Conservation (phyloP, 1,284 basidiomycete genomes). For the Exobasidium cylindrosporum region DNA sequence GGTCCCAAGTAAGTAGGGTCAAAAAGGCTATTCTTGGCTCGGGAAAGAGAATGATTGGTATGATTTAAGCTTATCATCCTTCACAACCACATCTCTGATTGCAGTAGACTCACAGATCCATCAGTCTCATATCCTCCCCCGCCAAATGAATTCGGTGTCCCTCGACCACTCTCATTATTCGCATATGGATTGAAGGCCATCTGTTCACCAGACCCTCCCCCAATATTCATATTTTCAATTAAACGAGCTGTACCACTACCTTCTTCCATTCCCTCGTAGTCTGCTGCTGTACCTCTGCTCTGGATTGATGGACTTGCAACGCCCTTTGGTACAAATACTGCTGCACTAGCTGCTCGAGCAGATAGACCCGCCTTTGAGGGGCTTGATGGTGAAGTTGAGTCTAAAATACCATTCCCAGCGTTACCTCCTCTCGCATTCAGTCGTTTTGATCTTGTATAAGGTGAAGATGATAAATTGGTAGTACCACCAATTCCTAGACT, state of each 20-base stretch:
- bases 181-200: conserved; percentile 15
- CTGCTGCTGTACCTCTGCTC: conserved; percentile 12
- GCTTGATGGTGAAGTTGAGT: conserved; percentile 20
- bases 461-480: not conserved
- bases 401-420: not conserved
- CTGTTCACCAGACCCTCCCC: conserved; percentile 23
- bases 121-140: conserved; percentile 19
- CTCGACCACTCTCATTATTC: conserved; percentile 21
- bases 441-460: conserved; percentile 17
- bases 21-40: conserved; percentile 16
- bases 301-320: conserved; percentile 23
- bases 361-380: conserved; percentile 34
- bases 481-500: not conserved
- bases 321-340: conserved; percentile 45
- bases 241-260: conserved; percentile 12
- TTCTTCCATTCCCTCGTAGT: conserved; percentile 6
- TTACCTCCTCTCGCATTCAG: not conserved
- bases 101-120: conserved; percentile 10
- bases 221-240: conserved; percentile 18
- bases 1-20: conserved; percentile 26
- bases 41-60: not conserved
- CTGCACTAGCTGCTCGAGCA: conserved; percentile 38
- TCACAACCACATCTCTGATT: not conserved
- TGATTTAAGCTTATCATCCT: too few relatives aligned
- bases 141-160: conserved; percentile 20